phyloP scores from a whole-genome alignment of 371 early-diverging fungal genomes.

The Mycotypha africana region DNA sequence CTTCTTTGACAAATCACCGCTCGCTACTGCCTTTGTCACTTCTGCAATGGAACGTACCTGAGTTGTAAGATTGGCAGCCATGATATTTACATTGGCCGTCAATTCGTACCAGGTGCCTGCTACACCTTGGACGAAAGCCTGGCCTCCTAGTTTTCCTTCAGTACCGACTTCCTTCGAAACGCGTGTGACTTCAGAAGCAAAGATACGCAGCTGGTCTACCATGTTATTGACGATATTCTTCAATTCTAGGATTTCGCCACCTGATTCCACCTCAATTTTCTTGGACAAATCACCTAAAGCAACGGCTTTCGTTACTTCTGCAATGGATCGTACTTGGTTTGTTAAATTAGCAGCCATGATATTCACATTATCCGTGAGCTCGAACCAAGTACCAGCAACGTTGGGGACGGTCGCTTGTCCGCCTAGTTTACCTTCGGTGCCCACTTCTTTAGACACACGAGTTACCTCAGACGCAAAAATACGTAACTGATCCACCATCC shows the following conservation, averaged over 20 bases:
- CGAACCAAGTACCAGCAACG: conserved; percentile 57
- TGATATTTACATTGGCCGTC: conserved; percentile 51
- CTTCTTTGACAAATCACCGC: conserved; percentile 45
- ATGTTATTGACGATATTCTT: conserved; percentile 33
- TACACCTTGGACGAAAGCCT: conserved; percentile 39
- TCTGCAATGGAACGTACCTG: conserved; percentile 48
- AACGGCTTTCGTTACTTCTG: conserved; percentile 30
- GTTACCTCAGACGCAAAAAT: conserved; percentile 17
- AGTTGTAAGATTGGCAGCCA: conserved; percentile 52
- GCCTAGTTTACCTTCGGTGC: conserved; percentile 21
- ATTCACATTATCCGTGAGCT: conserved; percentile 55
- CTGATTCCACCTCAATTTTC: conserved; percentile 21
- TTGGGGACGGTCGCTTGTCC: conserved; percentile 37
- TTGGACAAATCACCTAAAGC: conserved; percentile 40
- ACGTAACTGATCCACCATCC: conserved; percentile 18
- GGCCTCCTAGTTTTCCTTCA: conserved; percentile 47
- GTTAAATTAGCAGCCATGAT: conserved; percentile 36
- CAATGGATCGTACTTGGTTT: conserved; percentile 37
- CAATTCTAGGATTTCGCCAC: conserved; percentile 30
- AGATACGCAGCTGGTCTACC: conserved; percentile 36
- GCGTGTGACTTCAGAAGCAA: conserved; percentile 36
- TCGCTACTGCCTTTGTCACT: conserved; percentile 51
- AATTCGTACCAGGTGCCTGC: conserved; percentile 59
- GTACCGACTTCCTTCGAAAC: conserved; percentile 33
- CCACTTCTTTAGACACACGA: conserved; percentile 18